phyloP scores from a whole-genome alignment of 164 flowering plant species.

The Aristolochia californica region DNA sequence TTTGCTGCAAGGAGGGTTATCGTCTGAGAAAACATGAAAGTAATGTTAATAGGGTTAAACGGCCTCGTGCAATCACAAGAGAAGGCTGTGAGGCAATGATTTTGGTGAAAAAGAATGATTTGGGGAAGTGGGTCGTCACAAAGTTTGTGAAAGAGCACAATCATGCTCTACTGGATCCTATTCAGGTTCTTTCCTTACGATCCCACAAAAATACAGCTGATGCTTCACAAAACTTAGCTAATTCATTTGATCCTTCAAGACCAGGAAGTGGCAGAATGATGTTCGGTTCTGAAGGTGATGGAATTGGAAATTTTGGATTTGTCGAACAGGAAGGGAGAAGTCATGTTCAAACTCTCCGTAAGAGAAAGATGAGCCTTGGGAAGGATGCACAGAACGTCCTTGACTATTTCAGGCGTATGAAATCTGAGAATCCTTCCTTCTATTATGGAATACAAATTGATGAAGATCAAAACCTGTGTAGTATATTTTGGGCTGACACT shows the following conservation, averaged over 20 bases:
- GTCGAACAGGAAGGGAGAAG: conserved; percentile 73
- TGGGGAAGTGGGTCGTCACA: conserved; percentile 57
- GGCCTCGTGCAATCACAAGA: conserved; percentile 9
- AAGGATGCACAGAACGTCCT: conserved; percentile 64
- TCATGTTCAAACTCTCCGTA: conserved; percentile 46
- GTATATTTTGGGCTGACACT: conserved; percentile 35
- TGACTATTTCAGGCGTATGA: conserved; percentile 45
- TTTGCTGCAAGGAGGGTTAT: conserved; percentile 10
- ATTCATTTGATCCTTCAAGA: conserved; percentile 21
- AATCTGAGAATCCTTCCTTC: conserved; percentile 30
- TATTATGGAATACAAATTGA: conserved; percentile 34
- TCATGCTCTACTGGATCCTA: conserved; percentile 44
- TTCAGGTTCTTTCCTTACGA: conserved; percentile 45
- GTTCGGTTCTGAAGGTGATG: conserved; percentile 62
- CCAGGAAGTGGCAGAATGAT: conserved; percentile 69
- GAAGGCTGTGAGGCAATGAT: conserved; percentile 64
- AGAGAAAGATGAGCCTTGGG: conserved; percentile 38
- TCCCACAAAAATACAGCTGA: conserved; percentile 7
- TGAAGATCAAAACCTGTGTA: conserved; percentile 30
- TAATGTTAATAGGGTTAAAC: conserved; percentile 6
- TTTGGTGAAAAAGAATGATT: conserved; percentile 40
- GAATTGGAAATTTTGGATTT: conserved; percentile 68
- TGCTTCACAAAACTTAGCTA: not conserved
- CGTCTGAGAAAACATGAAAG: conserved; percentile 7
- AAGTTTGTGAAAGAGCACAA: conserved; percentile 71